Evolutionary conservation across 805 yeast genomes (phyloP).

Genomic region (Brettanomyces sp.): DNA sequence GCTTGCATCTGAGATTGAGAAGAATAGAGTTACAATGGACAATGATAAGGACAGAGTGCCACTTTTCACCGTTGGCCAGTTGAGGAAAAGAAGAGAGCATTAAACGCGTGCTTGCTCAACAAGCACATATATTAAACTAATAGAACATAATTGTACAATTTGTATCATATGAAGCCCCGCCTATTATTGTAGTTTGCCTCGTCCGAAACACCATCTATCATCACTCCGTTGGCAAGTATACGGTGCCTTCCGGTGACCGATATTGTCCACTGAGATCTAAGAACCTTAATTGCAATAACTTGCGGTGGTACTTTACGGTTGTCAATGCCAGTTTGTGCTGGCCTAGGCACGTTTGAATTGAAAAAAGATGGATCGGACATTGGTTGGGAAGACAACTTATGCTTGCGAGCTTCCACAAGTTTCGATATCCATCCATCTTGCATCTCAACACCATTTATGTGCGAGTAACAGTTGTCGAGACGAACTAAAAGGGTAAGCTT

Average conservation of each 20-base stretch:
- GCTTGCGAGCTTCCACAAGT: constrained; percentile 2
- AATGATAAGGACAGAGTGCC: constrained; percentile 36
- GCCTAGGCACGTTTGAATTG: neutral
- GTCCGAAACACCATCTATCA: constrained; percentile 21
- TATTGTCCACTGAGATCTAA: constrained; percentile 35
- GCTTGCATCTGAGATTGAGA: constrained; percentile 8
- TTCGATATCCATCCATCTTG: constrained; percentile 20
- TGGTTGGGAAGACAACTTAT: too few species aligned
- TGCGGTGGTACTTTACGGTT: neutral
- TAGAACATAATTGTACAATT: too few species aligned
- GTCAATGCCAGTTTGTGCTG: neutral
- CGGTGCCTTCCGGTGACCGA: constrained; percentile 10
- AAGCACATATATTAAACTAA: neutral
- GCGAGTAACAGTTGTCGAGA: constrained; percentile 12
- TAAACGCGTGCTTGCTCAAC: constrained; percentile 14
- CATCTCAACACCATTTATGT: constrained; percentile 21
- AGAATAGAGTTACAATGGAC: constrained; percentile 1
- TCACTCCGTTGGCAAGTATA: constrained; percentile 19
- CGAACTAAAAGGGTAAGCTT: constrained; percentile 16
- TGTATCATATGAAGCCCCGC: constrained; percentile 15
- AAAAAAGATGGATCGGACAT: neutral
- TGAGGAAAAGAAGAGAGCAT: constrained; percentile 61
- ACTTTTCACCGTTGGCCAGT: constrained; percentile 40
- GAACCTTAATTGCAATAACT: constrained; percentile 33
- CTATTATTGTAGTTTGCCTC: constrained; percentile 12